Evolutionary conservation across 2,329 filamentous ascomycete species (phyloP).

Genomic region (Periglandula ipomoeae): DNA sequence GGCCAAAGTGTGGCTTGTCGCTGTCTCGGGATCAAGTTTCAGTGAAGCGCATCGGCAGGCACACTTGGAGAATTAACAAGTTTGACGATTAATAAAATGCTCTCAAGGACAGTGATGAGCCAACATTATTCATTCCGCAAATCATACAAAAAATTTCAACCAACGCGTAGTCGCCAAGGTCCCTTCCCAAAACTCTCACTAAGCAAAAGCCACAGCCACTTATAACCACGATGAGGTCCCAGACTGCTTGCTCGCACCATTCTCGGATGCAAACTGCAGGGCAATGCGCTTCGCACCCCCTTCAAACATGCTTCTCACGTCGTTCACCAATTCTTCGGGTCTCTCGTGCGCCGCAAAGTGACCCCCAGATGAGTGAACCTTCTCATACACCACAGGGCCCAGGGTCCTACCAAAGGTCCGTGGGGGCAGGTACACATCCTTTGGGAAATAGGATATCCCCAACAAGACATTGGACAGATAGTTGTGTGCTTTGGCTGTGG

Average conservation of each 20-base stretch:
- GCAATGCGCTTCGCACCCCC: slow-evolving; percentile 4
- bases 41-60: too few relatives aligned
- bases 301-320: slow-evolving; percentile 49
- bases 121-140: too few relatives aligned
- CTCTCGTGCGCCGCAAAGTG: slow-evolving; percentile 55
- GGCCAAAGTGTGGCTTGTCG: too few relatives aligned
- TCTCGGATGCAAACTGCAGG: slow-evolving; percentile 2
- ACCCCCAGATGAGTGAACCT: slow-evolving; percentile 39
- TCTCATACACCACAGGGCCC: slow-evolving; percentile 51
- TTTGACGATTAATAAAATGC: too few relatives aligned
- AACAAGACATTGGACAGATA: slow-evolving; percentile 29
- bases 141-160: too few relatives aligned
- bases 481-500: slow-evolving; percentile 6
- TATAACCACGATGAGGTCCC: too few relatives aligned
- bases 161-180: too few relatives aligned
- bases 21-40: too few relatives aligned
- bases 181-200: too few relatives aligned
- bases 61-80: too few relatives aligned
- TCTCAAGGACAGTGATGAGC: too few relatives aligned
- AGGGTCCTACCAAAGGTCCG: slow-evolving; percentile 48
- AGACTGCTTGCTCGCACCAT: not conserved
- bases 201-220: too few relatives aligned
- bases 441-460: slow-evolving; percentile 47
- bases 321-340: slow-evolving; percentile 41
- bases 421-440: slow-evolving; percentile 46